These are phyloP conservation scores for Comarum palustre DNA, from an alignment of 306 rosid species.

Conservation along the genomic window DNA sequence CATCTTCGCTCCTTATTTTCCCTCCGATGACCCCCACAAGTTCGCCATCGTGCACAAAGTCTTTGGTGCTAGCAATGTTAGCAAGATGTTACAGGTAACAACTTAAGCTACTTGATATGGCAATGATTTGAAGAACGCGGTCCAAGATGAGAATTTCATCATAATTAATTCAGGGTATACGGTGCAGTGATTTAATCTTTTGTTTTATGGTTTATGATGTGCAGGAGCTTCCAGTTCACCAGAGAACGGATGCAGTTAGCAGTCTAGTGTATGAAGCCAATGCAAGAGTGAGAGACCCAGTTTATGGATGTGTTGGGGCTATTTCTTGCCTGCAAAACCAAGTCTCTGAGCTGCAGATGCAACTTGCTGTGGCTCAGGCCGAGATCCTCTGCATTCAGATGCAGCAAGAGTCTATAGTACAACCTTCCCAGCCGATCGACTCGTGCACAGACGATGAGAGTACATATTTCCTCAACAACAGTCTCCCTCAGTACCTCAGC, in stretches of 20 bases:
- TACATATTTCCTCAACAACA: constrained; percentile 37
- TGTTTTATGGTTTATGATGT: neutral
- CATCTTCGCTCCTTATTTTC: constrained; percentile 83
- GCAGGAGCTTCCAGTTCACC: constrained; percentile 74
- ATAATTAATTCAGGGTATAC: neutral
- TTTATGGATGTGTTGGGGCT: constrained; percentile 87
- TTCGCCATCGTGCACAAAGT: constrained; percentile 91
- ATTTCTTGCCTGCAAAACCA: constrained; percentile 75
- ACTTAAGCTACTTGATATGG: neutral
- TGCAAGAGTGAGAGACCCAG: constrained; percentile 88
- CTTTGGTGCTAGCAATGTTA: constrained; percentile 93
- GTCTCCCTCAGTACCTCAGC: constrained; percentile 46
- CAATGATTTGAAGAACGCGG: neutral
- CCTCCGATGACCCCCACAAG: constrained; percentile 82
- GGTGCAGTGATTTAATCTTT: neutral
- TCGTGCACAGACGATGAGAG: constrained; percentile 31
- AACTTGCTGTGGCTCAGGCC: constrained; percentile 85
- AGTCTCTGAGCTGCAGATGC: constrained; percentile 88
- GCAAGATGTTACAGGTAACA: constrained; percentile 89
- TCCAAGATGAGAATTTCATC: neutral
- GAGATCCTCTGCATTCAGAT: constrained; percentile 83
- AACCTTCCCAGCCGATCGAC: constrained; percentile 12
- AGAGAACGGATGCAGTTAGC: constrained; percentile 89
- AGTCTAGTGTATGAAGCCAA: constrained; percentile 92
- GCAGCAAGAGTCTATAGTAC: constrained; percentile 56